Conservation (phyloP, 2,329 filamentous ascomycete species). For the Paramyrothecium roridum region DNA sequence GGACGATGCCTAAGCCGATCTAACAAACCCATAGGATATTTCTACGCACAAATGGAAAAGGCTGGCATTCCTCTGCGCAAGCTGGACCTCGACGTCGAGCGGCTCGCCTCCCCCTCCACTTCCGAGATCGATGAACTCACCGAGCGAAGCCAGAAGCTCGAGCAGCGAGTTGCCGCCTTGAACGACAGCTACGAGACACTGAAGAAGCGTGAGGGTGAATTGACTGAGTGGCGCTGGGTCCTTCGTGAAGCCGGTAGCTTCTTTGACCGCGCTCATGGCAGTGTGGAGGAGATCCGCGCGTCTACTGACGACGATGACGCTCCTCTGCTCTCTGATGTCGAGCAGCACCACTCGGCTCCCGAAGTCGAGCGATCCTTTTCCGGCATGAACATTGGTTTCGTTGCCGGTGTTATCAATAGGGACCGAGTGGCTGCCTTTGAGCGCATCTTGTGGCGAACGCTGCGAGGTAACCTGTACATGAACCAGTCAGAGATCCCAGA, state of each 20-base stretch:
- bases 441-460: slow-evolving; percentile 93
- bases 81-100: slow-evolving; percentile 85
- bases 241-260: slow-evolving; percentile 94
- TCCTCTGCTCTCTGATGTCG: slow-evolving; percentile 86
- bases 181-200: slow-evolving; percentile 98
- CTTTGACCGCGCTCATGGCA: slow-evolving; percentile 93
- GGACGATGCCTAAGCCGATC: slow-evolving; percentile 9
- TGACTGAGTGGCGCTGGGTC: slow-evolving; percentile 98
- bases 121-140: slow-evolving; percentile 95
- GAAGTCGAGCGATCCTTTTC: slow-evolving; percentile 85
- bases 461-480: slow-evolving; percentile 98
- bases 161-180: slow-evolving; percentile 84
- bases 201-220: slow-evolving; percentile 94
- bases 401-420: slow-evolving; percentile 90
- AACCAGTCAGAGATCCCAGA: slow-evolving; percentile 99
- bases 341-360: slow-evolving; percentile 68
- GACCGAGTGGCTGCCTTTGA: slow-evolving; percentile 95
- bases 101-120: slow-evolving; percentile 81
- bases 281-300: slow-evolving; percentile 92
- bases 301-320: slow-evolving; percentile 90
- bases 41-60: slow-evolving; percentile 95
- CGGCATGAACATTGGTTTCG: slow-evolving; percentile 98
- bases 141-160: slow-evolving; percentile 87
- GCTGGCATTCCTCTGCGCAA: slow-evolving; percentile 80
- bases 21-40: slow-evolving; percentile 67